A percentile compares a stretch with the other conserved stretches of the same genome.
These are phyloP conservation scores for Entelexis sorbosivorans DNA, from an alignment of 1,139 yeast genomes.

Conservation along the genomic window DNA sequence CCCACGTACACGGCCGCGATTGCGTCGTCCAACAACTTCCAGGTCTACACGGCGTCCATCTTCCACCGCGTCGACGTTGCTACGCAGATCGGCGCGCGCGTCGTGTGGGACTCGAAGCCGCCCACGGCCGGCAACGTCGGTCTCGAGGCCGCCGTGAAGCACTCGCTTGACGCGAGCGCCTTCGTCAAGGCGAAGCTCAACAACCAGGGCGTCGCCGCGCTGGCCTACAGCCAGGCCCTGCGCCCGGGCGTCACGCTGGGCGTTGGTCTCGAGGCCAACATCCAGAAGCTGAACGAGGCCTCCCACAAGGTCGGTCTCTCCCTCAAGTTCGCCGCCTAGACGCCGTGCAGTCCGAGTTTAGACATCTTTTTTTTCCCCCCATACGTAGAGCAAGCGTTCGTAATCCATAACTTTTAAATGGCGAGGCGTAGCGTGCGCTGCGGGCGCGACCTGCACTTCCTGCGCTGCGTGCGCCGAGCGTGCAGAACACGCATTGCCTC, in stretches of 20 bases:
- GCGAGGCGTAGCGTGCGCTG: no score
- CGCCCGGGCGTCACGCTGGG: constrained; percentile 98
- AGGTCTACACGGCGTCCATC: constrained; percentile 90
- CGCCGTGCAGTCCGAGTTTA: neutral
- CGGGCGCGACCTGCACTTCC: no score
- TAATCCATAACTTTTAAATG: no score
- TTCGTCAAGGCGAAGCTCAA: constrained; percentile 95
- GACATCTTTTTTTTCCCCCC: no score
- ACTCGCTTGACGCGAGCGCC: constrained; percentile 74
- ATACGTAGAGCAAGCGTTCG: no score
- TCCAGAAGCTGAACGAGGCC: constrained; percentile 90
- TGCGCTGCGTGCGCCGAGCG: no score
- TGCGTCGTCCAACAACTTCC: constrained; percentile 79
- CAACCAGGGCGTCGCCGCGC: constrained; percentile 90
- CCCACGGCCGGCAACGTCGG: constrained; percentile 56
- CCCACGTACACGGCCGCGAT: constrained; percentile 81
- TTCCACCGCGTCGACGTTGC: constrained; percentile 87
- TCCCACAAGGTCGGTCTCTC: constrained; percentile 98
- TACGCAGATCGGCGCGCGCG: constrained; percentile 97
- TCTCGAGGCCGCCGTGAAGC: constrained; percentile 94
- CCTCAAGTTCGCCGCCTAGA: constrained; percentile 77
- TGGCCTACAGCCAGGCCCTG: constrained; percentile 88
- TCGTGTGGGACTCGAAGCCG: constrained; percentile 85
- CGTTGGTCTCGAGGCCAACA: constrained; percentile 94
- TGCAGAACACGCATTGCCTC: no score